These are phyloP conservation scores for Zoysia pacifica DNA, from an alignment of 176 grass and related monocot species.

Conservation along the genomic window DNA sequence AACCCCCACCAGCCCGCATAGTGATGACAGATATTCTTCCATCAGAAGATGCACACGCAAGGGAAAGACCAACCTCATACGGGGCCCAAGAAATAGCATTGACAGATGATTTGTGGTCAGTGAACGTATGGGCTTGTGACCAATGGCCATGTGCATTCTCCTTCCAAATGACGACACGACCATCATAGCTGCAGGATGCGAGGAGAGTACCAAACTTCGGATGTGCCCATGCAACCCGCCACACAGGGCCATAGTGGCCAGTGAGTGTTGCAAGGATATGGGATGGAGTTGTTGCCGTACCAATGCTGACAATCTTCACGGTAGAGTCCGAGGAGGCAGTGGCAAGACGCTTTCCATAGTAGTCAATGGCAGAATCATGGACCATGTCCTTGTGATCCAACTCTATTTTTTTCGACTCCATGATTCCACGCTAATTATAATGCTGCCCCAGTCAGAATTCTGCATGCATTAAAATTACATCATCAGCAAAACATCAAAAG, in stretches of 20 bases:
- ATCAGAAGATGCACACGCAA: slow-evolving; percentile 57
- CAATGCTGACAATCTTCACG: slow-evolving; percentile 45
- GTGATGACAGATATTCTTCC: slow-evolving; percentile 61
- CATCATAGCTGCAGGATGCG: slow-evolving; percentile 55
- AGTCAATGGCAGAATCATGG: slow-evolving; percentile 64
- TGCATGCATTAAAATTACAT: no score
- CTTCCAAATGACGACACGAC: slow-evolving; percentile 54
- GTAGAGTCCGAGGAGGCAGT: slow-evolving; percentile 64
- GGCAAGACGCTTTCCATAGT: slow-evolving; percentile 65
- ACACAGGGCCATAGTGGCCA: slow-evolving; percentile 45
- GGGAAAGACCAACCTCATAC: slow-evolving; percentile 56
- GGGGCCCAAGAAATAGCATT: slow-evolving; percentile 52
- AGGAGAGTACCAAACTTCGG: slow-evolving; percentile 63
- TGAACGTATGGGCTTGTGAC: slow-evolving; percentile 46
- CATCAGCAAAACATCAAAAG: no score
- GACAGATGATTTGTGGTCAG: slow-evolving; percentile 50
- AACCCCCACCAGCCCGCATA: slow-evolving; percentile 41
- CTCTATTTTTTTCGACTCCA: slow-evolving; percentile 67
- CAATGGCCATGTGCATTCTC: slow-evolving; percentile 29
- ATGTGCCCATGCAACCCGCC: slow-evolving; percentile 59
- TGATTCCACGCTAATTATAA: slow-evolving; percentile 48
- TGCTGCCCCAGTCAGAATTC: background rate
- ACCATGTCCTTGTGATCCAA: slow-evolving; percentile 61
- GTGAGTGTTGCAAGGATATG: slow-evolving; percentile 54
- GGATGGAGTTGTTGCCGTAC: slow-evolving; percentile 35